Base-by-base conservation (phyloP, 2,329 filamentous ascomycete genomes). In the Arthrobotrys pseudoclavata region DNA sequence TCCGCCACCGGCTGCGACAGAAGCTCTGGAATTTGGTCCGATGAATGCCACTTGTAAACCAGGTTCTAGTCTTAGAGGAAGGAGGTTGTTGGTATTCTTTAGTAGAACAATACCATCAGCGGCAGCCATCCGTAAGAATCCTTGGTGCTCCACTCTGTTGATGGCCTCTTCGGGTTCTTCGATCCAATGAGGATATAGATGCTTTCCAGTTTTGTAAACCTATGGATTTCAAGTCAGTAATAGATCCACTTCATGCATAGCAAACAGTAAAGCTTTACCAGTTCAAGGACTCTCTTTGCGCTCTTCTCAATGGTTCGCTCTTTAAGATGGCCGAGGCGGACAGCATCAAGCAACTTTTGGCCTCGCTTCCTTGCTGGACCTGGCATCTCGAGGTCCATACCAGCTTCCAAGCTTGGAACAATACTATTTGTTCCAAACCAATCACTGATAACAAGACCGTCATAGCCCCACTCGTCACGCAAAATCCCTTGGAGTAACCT, bases 51-150 rank as follows among this genome's bases (percentile, higher is more conserved):
- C 83, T 0, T 85, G 84, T 71, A 85, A 84, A 24, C 83, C 82
- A 55, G 84, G 85, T 45, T 84, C 83, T 64, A 88, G 82, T 0
- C 76, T 87, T 2, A 91, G 83, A 0, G 92, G 92, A 0, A 94
- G 85, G 0, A 90, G 82, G 13, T 85, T 85, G 42, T 87, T 86
- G 12, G 92, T 87, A 79, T 94, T 94, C 84, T 93, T 93, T 60
- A 94, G 84, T 12, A 94, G 85, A 0, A 93, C 91, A 7, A 92
- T 89, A 2, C 89, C 89, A 82, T 93, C 90, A 3, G 89, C 87
- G 18, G 90, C 91, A 24, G 91, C 86, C 67, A 87, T 86, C 18
- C 92, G 87, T 22, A 93, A 87, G 53, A 93, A 80, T 12, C 81
- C 80, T 9, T 82, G 82, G 53, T 83, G 83, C 50, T 84, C 82